A percentile compares a stretch with the other conserved stretches of the same genome.
These are phyloP conservation scores for Saussurea involucrata DNA, from an alignment of 129 eudicot genomes.

Conservation along the genomic window DNA sequence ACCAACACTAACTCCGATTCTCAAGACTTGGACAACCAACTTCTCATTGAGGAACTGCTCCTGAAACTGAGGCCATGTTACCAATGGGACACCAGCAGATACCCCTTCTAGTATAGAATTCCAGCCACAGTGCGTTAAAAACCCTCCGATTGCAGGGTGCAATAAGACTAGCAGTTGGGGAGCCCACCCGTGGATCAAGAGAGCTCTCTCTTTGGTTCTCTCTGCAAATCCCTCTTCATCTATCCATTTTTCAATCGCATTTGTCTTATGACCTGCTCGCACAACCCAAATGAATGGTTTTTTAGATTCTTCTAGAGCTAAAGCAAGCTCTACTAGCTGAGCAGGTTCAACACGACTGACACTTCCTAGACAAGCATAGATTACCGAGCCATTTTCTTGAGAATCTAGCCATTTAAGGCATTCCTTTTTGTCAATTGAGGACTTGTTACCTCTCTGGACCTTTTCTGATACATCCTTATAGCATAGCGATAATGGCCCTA, in stretches of 20 bases:
- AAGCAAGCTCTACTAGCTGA: conserved; percentile 45
- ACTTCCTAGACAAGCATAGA: conserved; percentile 47
- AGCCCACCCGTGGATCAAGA: conserved; percentile 67
- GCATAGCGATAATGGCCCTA: conserved; percentile 46
- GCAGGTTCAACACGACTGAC: conserved; percentile 20
- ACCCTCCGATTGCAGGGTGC: conserved; percentile 58
- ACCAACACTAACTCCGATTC: conserved; percentile 47
- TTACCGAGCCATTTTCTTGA: conserved; percentile 21
- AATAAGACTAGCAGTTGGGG: conserved; percentile 57
- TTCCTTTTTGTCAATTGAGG: conserved; percentile 17
- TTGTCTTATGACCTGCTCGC: conserved; percentile 19
- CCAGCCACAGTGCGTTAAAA: conserved; percentile 73
- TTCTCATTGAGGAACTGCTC: conserved; percentile 57
- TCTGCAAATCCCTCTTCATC: conserved; percentile 39
- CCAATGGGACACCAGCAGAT: conserved; percentile 50
- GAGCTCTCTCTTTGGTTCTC: conserved; percentile 44
- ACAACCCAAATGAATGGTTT: conserved; percentile 42
- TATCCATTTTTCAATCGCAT: conserved; percentile 38
- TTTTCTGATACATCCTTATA: conserved; percentile 31
- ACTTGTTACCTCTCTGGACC: conserved; percentile 39
- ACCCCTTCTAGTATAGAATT: conserved; percentile 63
- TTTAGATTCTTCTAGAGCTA: conserved; percentile 34
- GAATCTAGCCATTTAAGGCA: conserved; percentile 44
- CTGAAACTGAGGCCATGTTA: conserved; percentile 61
- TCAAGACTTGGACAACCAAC: conserved; percentile 43